Evolutionary conservation across 2,329 filamentous ascomycete species (phyloP), one percentile per base, ranked within the genome.

Genomic region (Nannizziopsis barbatae): DNA sequence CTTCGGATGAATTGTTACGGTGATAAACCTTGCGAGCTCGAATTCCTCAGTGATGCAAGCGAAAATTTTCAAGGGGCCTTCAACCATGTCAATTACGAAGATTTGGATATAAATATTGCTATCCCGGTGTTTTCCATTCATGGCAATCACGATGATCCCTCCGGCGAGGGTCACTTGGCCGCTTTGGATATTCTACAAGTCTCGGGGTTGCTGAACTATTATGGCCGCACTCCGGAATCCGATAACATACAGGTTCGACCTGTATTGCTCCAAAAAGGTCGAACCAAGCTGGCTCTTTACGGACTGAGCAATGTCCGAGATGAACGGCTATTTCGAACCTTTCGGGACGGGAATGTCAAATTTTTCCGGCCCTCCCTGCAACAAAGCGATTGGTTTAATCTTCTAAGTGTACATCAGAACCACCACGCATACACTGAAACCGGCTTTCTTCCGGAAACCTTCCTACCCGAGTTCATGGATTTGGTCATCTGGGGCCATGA

Each of bases 101-200:
- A 98, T 60, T 80, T 86, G 18, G 87, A 98, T 58, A 95, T 98
- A 66, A 98, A 98, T 60, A 80, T 98, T 52, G 86, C 89, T 1
- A 95, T 96, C 49, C 92, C 92, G 0, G 88, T 98, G 22, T 98
- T 98, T 63, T 95, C 90, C 0, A 98, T 98, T 36, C 93, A 98
- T 59, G 92, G 92, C 40, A 98, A 98, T 60, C 92, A 98, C 63
- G 92, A 98, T 61, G 92, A 98, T 62, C 92, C 92, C 0, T 93
- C 89, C n/a, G 92, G 92, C 8, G 89, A 95, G 59, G 92, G 89
- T 9, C 86, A 94, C 62, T 83, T 84, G 55, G 93, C 92, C 54
- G 89, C 90, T 0, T 75, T 98, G 9, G 92, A 98, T 63, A 69
- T 98, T 12, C 75, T 98, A 3, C 88, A 96, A 63, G 83, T 92